A percentile compares a stretch with the other conserved stretches of the same genome.
These are phyloP conservation scores for Austroboletus novae-zelandiae DNA, from an alignment of 1,284 basidiomycete species.

Conservation along the genomic window DNA sequence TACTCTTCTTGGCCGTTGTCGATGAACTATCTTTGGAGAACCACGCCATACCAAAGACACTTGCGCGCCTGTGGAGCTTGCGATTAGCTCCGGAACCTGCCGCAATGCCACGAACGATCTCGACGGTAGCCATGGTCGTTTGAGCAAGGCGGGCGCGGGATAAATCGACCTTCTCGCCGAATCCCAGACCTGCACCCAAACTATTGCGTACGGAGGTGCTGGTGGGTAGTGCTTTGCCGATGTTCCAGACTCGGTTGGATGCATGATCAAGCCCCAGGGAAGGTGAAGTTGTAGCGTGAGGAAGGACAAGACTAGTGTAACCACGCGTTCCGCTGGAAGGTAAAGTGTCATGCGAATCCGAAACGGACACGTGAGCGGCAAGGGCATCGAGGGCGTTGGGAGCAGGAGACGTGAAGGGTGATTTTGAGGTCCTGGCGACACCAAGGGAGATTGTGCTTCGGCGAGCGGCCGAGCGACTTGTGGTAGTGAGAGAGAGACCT, in stretches of 20 bases:
- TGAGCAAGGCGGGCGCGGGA: constrained; percentile 75
- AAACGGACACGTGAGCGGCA: constrained; percentile 31
- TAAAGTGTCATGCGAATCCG: constrained; percentile 29
- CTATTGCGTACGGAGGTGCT: constrained; percentile 22
- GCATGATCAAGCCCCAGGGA: constrained; percentile 11
- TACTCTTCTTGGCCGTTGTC: constrained; percentile 8
- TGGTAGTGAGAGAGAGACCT: background rate
- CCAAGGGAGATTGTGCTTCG: constrained; percentile 13
- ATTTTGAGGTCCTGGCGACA: constrained; percentile 28
- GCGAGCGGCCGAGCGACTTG: background rate
- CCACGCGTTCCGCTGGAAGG: constrained; percentile 59
- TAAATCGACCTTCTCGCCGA: constrained; percentile 60
- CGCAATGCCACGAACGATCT: constrained; percentile 68
- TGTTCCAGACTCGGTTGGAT: constrained; percentile 28
- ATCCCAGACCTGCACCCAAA: constrained; percentile 28
- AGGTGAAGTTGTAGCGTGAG: constrained; percentile 47
- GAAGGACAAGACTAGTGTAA: constrained; percentile 70
- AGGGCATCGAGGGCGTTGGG: constrained; percentile 34
- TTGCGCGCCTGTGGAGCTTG: constrained; percentile 21
- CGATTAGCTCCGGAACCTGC: constrained; percentile 15
- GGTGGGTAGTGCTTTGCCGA: constrained; percentile 11
- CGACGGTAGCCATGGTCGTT: constrained; percentile 83
- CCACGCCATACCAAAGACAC: constrained; percentile 30
- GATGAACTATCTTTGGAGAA: constrained; percentile 28
- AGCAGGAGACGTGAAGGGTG: constrained; percentile 29